Conservation (phyloP, 2,329 filamentous ascomycete genomes). For the Microdochium nivale region DNA sequence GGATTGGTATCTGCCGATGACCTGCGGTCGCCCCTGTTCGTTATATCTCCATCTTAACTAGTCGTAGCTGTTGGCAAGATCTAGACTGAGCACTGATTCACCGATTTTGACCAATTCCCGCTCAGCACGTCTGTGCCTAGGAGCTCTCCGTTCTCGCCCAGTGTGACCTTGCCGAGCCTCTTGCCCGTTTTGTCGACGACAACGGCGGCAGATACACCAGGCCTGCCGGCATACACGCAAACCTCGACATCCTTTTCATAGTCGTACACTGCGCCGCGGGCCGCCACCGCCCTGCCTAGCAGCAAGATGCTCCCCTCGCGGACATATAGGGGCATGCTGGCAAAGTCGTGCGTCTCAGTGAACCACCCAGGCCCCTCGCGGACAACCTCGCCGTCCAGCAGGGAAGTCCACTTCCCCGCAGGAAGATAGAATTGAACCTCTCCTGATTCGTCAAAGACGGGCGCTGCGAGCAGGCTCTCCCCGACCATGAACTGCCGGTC, state of each 20-base stretch:
- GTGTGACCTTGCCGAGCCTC: slow-evolving; percentile 27
- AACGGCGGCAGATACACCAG: slow-evolving; percentile 28
- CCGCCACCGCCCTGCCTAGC: slow-evolving; percentile 28
- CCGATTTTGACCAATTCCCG: slow-evolving; percentile 20
- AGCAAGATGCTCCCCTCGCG: slow-evolving; percentile 43
- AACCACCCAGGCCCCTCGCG: slow-evolving; percentile 48
- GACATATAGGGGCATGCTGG: slow-evolving; percentile 49
- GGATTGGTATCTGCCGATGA: too few relatives aligned
- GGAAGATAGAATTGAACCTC: slow-evolving; percentile 59
- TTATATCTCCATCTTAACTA: too few relatives aligned
- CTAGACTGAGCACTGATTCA: slow-evolving; percentile 12
- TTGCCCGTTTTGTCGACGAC: slow-evolving; percentile 35
- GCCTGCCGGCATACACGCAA: slow-evolving; percentile 30
- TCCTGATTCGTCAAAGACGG: slow-evolving; percentile 61
- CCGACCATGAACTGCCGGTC: slow-evolving; percentile 72
- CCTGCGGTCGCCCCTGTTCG: too few relatives aligned
- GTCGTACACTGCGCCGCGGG: slow-evolving; percentile 35
- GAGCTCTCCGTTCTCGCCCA: slow-evolving; percentile 29
- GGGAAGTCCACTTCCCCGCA: slow-evolving; percentile 35
- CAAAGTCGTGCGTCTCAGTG: slow-evolving; percentile 49
- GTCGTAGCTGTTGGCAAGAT: slow-evolving; percentile 11
- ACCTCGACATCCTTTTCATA: slow-evolving; percentile 38
- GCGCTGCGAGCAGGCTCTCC: slow-evolving; percentile 48
- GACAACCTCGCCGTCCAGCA: slow-evolving; percentile 37
- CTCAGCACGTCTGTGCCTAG: slow-evolving; percentile 28